Base-by-base conservation (phyloP, 2,329 filamentous ascomycete genomes). In the Helicocarpus griseus region DNA sequence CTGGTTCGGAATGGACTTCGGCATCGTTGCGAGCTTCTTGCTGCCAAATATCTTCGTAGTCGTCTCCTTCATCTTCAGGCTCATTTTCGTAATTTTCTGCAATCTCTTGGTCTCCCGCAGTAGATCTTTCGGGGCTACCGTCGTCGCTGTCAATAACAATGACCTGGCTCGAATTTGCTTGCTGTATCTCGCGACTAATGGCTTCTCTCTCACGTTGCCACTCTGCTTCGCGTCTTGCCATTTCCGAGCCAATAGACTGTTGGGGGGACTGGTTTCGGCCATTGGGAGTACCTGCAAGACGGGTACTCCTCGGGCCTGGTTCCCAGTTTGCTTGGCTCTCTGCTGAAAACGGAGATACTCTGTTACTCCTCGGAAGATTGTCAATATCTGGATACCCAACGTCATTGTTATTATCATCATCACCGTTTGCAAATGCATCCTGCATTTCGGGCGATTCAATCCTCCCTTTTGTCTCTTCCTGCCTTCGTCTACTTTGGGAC, bases 21-120 rank as follows among this genome's bases (percentile, higher is more conserved):
- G 67, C 62, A 46, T 71, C 65, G n/a, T n/a, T n/a, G n/a, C 63
- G 61, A 38, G 69, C 68, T 56, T 73, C 69, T 56, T 69, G 66
- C 55, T 75, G 71, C 73, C 73, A 76, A 26, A 75, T 74, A 49
- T 76, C 73, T 48, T 68, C 69, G 51, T 68, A 69, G 13, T 64
- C 70, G 13, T 64, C 70, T 36, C 68, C 69, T 14, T 65, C 55
- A 3, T 57, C 51, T 35, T 48, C 44, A 14, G 52, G 51, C 19
- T 54, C 54, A 28, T 40, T 40, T 41, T 52, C 54, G 47, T 28
- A 39, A 39, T n/a, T 54, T 50, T 29, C 29, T 36, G 56, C 47
- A n/a, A 44, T 38, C 24, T 51, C 49, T 24, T 56, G 50, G 19
- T 59, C 50, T 6, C 55, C 53, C 17, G 44, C 24, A 35, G 22